These are phyloP conservation scores for Puccinia polysora DNA, from an alignment of 1,284 basidiomycete species.

Conservation along the genomic window DNA sequence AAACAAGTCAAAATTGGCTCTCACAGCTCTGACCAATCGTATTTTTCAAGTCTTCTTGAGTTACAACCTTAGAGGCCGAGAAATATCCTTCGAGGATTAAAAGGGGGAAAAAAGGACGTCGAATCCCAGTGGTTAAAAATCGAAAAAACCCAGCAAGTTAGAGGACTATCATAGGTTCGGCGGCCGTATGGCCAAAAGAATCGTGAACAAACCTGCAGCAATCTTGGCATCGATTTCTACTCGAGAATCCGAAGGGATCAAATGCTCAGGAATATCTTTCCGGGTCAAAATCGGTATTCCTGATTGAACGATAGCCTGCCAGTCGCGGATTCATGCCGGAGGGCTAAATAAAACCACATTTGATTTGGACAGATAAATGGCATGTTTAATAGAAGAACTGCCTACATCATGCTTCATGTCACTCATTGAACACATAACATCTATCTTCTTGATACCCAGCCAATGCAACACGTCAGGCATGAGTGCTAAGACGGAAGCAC, in stretches of 20 bases:
- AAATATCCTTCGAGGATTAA: constrained; percentile 28
- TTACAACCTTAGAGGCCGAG: constrained; percentile 33
- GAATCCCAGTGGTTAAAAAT: too few relatives aligned
- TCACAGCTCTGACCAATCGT: constrained; percentile 29
- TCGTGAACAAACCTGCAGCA: constrained; percentile 61
- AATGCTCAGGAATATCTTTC: constrained; percentile 77
- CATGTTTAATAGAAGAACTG: constrained; percentile 49
- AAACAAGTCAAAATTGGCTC: not conserved
- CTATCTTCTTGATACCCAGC: constrained; percentile 59
- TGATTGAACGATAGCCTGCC: constrained; percentile 64
- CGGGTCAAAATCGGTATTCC: constrained; percentile 77
- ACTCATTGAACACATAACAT: constrained; percentile 87
- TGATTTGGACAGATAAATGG: constrained; percentile 41
- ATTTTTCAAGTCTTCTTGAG: constrained; percentile 36
- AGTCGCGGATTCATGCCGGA: too few relatives aligned
- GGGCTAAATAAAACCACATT: constrained; percentile 1
- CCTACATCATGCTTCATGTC: constrained; percentile 62
- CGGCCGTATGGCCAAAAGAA: not conserved
- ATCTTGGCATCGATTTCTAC: constrained; percentile 96
- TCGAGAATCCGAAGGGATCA: constrained; percentile 82
- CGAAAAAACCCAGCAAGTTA: not conserved
- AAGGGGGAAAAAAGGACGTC: too few relatives aligned
- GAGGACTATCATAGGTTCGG: not conserved
- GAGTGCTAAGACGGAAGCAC: constrained; percentile 57
- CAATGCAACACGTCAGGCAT: constrained; percentile 95